Percentiles rank a stretch among this genome's conserved stretches.
phyloP scores from a whole-genome alignment of 768 basidiomycete species.

The Naganishia randhawae region DNA sequence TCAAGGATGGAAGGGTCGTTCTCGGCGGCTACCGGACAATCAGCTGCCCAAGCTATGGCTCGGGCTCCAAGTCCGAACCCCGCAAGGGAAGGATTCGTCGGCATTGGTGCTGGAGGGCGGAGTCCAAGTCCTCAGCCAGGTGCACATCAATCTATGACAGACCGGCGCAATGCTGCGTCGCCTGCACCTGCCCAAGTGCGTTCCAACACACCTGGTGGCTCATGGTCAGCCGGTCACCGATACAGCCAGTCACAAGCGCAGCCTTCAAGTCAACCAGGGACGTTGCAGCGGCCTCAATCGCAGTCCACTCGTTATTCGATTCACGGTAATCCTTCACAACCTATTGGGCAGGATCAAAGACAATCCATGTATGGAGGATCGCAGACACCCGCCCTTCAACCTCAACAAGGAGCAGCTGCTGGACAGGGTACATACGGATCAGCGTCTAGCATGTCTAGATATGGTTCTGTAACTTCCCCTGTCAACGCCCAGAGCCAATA shows the following conservation, averaged over 20 bases:
- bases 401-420: neutral
- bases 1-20: conserved; percentile 17
- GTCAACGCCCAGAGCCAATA: neutral
- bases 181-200: conserved; percentile 10
- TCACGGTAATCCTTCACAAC: conserved; percentile 1
- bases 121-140: conserved; percentile 56
- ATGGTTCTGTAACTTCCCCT: neutral
- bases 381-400: neutral
- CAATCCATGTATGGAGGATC: conserved; percentile 7
- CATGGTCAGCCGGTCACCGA: conserved; percentile 9
- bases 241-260: conserved; percentile 11
- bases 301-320: conserved; percentile 15
- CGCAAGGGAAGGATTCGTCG: conserved; percentile 62
- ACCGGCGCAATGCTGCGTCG: neutral
- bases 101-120: conserved; percentile 64
- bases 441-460: neutral
- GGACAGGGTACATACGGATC: conserved; percentile 3
- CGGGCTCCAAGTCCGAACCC: conserved; percentile 37
- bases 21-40: neutral
- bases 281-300: conserved; percentile 13
- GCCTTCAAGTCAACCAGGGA: conserved; percentile 3
- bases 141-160: conserved; percentile 40
- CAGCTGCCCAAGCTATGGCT: conserved; percentile 40
- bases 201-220: conserved; percentile 5
- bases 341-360: neutral